phyloP scores from a whole-genome alignment of 2,329 filamentous ascomycete genomes.

The Diplodia sapinea region DNA sequence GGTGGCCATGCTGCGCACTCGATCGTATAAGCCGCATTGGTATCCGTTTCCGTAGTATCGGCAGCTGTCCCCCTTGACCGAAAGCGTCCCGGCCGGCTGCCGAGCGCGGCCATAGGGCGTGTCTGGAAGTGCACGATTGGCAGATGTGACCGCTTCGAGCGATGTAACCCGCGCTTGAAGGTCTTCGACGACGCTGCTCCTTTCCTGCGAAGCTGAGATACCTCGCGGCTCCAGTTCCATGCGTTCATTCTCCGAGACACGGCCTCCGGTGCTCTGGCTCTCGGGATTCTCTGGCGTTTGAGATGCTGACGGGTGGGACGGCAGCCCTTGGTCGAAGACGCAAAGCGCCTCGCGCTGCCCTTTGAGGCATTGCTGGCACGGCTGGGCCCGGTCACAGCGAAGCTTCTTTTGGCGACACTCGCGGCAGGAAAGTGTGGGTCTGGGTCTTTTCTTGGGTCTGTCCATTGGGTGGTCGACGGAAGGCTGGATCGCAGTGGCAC shows the following conservation, averaged over 20 bases:
- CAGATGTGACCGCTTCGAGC: slow-evolving; percentile 36
- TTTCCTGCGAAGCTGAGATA: neutral
- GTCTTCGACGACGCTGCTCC: slow-evolving; percentile 31
- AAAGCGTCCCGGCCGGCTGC: neutral
- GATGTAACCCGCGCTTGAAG: slow-evolving; percentile 35
- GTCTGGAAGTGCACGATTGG: neutral
- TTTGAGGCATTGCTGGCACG: slow-evolving; percentile 38
- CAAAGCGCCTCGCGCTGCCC: slow-evolving; percentile 32
- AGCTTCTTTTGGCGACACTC: slow-evolving; percentile 40
- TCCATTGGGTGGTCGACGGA: neutral
- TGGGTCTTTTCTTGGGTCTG: slow-evolving; percentile 34
- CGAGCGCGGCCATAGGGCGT: too few relatives aligned
- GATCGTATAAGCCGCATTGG: slow-evolving; percentile 35
- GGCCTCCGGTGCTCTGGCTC: too few relatives aligned
- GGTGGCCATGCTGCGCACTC: slow-evolving; percentile 32
- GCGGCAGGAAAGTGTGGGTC: slow-evolving; percentile 39
- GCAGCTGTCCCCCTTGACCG: slow-evolving; percentile 5
- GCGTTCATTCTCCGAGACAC: neutral
- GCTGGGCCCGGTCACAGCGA: slow-evolving; percentile 38
- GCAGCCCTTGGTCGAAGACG: slow-evolving; percentile 29
- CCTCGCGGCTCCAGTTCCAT: too few relatives aligned
- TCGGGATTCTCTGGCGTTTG: neutral
- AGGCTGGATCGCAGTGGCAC: neutral
- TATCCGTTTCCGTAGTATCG: slow-evolving; percentile 30
- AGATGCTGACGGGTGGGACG: neutral